Conservation (phyloP, 208 protist species). For the Trichomonas gallinae region DNA sequence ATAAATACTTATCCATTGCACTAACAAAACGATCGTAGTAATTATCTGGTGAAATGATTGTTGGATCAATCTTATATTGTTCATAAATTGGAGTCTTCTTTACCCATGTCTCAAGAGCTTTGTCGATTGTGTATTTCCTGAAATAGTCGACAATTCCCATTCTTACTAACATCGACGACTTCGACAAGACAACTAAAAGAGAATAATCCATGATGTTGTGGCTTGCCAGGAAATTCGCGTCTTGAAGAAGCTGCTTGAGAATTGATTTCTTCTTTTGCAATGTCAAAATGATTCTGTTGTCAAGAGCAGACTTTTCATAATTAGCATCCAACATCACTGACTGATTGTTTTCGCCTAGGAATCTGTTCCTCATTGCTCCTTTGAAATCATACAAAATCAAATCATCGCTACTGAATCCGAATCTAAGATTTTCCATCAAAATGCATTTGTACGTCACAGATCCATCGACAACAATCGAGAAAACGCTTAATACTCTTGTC, state of each 20-base stretch:
- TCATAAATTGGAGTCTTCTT: neutral
- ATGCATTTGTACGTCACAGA: neutral
- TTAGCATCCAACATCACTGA: neutral
- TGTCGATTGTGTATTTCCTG: slow-evolving; percentile 1
- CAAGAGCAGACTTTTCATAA: neutral
- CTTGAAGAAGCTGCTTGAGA: neutral
- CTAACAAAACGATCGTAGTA: neutral
- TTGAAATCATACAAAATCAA: neutral
- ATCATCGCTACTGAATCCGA: neutral
- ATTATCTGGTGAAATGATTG: neutral
- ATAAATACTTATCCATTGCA: neutral
- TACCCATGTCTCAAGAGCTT: neutral
- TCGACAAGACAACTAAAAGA: neutral
- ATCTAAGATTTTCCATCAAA: neutral
- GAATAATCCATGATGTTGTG: neutral
- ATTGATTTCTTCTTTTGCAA: neutral
- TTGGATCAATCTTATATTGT: neutral
- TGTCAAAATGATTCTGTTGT: neutral
- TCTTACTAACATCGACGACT: neutral
- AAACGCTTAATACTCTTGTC: neutral
- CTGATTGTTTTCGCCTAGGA: neutral
- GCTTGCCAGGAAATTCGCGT: neutral
- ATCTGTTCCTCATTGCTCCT: neutral
- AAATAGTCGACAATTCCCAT: neutral
- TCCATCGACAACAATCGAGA: neutral